Evolutionary conservation across 2,329 filamentous ascomycete genomes (phyloP).

Genomic region (Talaromyces sp.): DNA sequence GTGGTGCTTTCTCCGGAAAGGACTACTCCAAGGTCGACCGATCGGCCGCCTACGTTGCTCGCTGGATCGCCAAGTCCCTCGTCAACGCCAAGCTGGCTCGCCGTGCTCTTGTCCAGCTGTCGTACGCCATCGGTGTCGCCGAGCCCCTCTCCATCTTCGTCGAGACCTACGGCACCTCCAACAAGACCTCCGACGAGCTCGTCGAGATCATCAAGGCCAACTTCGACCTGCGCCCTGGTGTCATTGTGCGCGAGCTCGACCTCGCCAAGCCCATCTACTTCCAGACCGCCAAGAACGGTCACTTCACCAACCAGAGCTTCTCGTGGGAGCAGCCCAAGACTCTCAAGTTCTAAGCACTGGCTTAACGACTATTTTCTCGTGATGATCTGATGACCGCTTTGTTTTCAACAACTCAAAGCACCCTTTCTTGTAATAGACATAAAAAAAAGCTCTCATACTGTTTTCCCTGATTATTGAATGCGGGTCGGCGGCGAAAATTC

Average conservation of each 20-base stretch:
- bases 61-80: slow-evolving; percentile 99
- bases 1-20: slow-evolving; percentile 99
- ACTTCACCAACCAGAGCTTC: slow-evolving; percentile 99
- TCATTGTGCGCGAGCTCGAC: slow-evolving; percentile 96
- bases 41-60: slow-evolving; percentile 92
- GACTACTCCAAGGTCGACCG: slow-evolving; percentile 99
- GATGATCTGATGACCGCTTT: slow-evolving; percentile 44
- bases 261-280: slow-evolving; percentile 95
- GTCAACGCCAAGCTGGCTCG: slow-evolving; percentile 83
- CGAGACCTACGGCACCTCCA: slow-evolving; percentile 92
- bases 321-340: slow-evolving; percentile 97
- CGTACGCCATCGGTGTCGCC: slow-evolving; percentile 97
- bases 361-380: slow-evolving; percentile 18
- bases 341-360: slow-evolving; percentile 72
- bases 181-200: slow-evolving; percentile 84
- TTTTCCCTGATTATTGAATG: slow-evolving; percentile 26
- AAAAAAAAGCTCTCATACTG: slow-evolving; percentile 28
- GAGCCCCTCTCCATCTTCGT: slow-evolving; percentile 98
- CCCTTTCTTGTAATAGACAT: slow-evolving; percentile 29
- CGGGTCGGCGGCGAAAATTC: slow-evolving; percentile 39
- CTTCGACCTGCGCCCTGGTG: slow-evolving; percentile 97
- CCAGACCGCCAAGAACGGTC: slow-evolving; percentile 98
- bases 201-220: slow-evolving; percentile 91
- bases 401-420: slow-evolving; percentile 49
- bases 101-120: slow-evolving; percentile 93